A percentile compares a stretch with the other conserved stretches of the same genome.
phyloP scores from a whole-genome alignment of 83 land plant genomes.

The Thuja plicata region DNA sequence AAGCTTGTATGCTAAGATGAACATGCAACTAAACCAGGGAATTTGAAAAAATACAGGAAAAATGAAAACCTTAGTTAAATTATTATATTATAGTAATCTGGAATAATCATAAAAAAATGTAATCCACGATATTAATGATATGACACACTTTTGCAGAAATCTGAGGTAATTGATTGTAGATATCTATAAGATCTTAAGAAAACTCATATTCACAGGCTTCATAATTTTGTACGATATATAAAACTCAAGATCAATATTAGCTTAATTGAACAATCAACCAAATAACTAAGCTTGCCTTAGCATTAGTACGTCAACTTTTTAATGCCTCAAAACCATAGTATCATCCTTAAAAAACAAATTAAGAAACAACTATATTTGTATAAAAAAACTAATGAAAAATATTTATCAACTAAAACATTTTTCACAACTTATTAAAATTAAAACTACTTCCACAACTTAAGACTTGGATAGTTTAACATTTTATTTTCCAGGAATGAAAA shows the following conservation, averaged over 20 bases:
- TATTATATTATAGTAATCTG: not conserved
- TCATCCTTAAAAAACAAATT: too few relatives aligned
- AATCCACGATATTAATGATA: not conserved
- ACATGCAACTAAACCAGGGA: not conserved
- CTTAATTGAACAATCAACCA: not conserved
- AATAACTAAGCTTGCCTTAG: not conserved
- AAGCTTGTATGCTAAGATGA: not conserved
- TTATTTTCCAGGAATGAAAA: too few relatives aligned
- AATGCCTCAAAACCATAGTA: slow-evolving; percentile 9
- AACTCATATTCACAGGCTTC: not conserved
- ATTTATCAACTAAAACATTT: too few relatives aligned
- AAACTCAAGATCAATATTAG: not conserved
- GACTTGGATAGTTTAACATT: too few relatives aligned
- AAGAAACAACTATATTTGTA: too few relatives aligned
- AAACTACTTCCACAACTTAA: too few relatives aligned
- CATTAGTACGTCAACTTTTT: slow-evolving; percentile 10
- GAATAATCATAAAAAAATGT: not conserved
- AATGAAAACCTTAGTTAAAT: not conserved
- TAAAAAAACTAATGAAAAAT: too few relatives aligned
- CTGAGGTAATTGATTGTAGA: not conserved
- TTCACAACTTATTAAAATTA: too few relatives aligned
- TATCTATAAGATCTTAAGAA: not conserved
- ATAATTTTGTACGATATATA: not conserved
- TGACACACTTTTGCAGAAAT: not conserved
- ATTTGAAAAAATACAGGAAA: not conserved